phyloP scores from a whole-genome alignment of 768 basidiomycete species.

The Wakefieldia striispora region DNA sequence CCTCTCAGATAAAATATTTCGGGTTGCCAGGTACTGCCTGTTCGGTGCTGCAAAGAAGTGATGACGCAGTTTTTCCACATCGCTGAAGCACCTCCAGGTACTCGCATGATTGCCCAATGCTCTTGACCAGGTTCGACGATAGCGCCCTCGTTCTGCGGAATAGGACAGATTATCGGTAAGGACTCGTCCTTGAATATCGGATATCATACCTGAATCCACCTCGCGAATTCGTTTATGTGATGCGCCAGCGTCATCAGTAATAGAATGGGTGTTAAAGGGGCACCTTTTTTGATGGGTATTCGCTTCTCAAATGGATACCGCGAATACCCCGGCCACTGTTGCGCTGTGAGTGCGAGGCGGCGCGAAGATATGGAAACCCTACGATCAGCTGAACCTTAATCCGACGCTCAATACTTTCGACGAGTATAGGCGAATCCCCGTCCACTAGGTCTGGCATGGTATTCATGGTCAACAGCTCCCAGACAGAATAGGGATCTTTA shows the following conservation, averaged over 20 bases:
- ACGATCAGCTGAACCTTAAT: slow-evolving; percentile 39
- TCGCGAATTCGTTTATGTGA: slow-evolving; percentile 32
- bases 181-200: neutral
- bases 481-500: slow-evolving; percentile 27
- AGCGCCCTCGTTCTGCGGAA: slow-evolving; percentile 24
- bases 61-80: slow-evolving; percentile 36
- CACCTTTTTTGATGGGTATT: slow-evolving; percentile 33
- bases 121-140: slow-evolving; percentile 37
- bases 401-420: slow-evolving; percentile 22
- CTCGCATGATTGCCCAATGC: slow-evolving; percentile 34
- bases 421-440: slow-evolving; percentile 21
- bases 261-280: slow-evolving; percentile 28
- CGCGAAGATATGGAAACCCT: slow-evolving; percentile 1
- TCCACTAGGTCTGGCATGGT: slow-evolving; percentile 26
- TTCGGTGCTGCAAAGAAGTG: slow-evolving; percentile 38
- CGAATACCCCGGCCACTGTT: slow-evolving; percentile 51
- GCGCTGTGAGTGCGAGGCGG: neutral
- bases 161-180: neutral
- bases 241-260: slow-evolving; percentile 33
- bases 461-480: slow-evolving; percentile 20
- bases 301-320: slow-evolving; percentile 37
- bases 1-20: slow-evolving; percentile 36
- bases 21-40: slow-evolving; percentile 43
- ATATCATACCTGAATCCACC: slow-evolving; percentile 31
- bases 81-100: slow-evolving; percentile 13